These are phyloP conservation scores for Candida dajiaensis DNA, from an alignment of 805 yeast genomes.

Conservation along the genomic window DNA sequence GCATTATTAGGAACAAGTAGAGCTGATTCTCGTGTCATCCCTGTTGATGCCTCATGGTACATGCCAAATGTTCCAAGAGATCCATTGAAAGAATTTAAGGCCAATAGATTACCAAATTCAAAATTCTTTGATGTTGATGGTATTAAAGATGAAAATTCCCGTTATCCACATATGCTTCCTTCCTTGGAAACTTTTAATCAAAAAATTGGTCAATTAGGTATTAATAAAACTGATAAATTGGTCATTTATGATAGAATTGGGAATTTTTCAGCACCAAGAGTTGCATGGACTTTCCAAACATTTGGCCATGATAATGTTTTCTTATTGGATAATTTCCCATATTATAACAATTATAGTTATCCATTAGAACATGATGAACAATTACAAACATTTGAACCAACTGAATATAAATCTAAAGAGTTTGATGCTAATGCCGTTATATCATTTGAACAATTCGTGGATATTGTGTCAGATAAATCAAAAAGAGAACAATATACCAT, in stretches of 20 bases:
- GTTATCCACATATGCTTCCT: conserved; percentile 92
- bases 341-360: conserved; percentile 41
- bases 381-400: conserved; percentile 17
- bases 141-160: conserved; percentile 49
- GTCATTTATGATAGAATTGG: conserved; percentile 85
- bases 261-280: conserved; percentile 84
- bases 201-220: conserved; percentile 50
- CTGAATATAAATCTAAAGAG: conserved; percentile 29
- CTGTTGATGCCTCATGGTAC: conserved; percentile 91
- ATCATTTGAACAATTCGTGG: conserved; percentile 58
- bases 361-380: conserved; percentile 34
- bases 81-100: conserved; percentile 51
- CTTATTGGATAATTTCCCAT: conserved; percentile 63
- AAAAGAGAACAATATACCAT: conserved; percentile 43
- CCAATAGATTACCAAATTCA: conserved; percentile 58
- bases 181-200: conserved; percentile 45
- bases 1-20: conserved; percentile 16
- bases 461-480: conserved; percentile 45
- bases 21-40: conserved; percentile 32
- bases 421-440: conserved; percentile 48
- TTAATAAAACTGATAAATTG: conserved; percentile 48
- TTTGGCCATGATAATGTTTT: conserved; percentile 72
- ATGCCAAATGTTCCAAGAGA: conserved; percentile 68
- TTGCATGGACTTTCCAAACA: conserved; percentile 81
- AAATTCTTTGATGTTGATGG: conserved; percentile 76